These are phyloP conservation scores for Pterocarpus macrocarpus DNA, from an alignment of 306 rosid genomes.

Conservation along the genomic window DNA sequence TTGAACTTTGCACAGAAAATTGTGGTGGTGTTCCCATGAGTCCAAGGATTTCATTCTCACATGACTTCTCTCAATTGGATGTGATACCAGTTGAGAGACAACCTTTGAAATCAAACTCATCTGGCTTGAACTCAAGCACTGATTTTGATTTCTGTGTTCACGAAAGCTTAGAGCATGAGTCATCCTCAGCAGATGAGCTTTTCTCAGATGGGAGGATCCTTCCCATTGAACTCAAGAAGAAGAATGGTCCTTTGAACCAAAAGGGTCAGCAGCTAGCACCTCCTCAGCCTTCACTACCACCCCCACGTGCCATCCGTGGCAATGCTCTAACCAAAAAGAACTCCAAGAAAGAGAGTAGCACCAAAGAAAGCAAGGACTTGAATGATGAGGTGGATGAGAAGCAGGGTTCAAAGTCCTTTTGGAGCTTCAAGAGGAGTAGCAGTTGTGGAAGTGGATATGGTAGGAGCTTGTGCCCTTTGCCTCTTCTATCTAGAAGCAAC, in stretches of 20 bases:
- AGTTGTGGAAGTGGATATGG: slow-evolving; percentile 92
- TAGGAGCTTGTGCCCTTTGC: slow-evolving; percentile 81
- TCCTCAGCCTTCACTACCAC: slow-evolving; percentile 46
- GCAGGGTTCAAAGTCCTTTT: slow-evolving; percentile 70
- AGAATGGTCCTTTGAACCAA: slow-evolving; percentile 35
- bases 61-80: slow-evolving; percentile 74
- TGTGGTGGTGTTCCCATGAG: slow-evolving; percentile 50
- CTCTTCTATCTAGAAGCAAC: slow-evolving; percentile 83
- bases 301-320: slow-evolving; percentile 24
- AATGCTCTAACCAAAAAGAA: slow-evolving; percentile 33
- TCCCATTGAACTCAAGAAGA: slow-evolving; percentile 74
- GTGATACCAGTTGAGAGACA: slow-evolving; percentile 66
- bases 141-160: slow-evolving; percentile 86
- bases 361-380: slow-evolving; percentile 45
- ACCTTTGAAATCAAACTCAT: slow-evolving; percentile 72
- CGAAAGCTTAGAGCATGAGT: slow-evolving; percentile 64
- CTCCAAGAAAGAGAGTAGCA: slow-evolving; percentile 51
- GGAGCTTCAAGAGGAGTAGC: slow-evolving; percentile 90
- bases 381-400: slow-evolving; percentile 59
- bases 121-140: slow-evolving; percentile 63
- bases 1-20: slow-evolving; percentile 73
- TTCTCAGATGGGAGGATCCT: slow-evolving; percentile 80
- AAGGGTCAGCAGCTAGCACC: slow-evolving; percentile 14
- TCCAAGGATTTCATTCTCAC: slow-evolving; percentile 90
- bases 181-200: slow-evolving; percentile 90